Base-by-base conservation (phyloP, 1,284 basidiomycete genomes). In the Amylostereum chailletii region DNA sequence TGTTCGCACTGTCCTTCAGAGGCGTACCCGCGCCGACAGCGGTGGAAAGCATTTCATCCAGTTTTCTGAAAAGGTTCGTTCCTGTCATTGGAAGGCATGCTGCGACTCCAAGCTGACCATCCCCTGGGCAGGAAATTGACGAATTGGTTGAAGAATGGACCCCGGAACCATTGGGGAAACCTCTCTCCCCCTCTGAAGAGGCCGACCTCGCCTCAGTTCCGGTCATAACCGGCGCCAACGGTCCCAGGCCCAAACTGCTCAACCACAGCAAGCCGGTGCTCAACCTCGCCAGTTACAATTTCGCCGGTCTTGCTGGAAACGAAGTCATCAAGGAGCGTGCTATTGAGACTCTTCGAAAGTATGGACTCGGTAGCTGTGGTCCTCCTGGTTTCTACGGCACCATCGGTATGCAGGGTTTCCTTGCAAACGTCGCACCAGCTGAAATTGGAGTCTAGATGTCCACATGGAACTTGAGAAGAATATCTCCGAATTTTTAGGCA, bases 381-480 rank as follows among this genome's bases (percentile, higher is more conserved):
- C 96, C 96, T 37, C 88, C 94, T 33, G 94, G 94, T 5, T 99
- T 99, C 72, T 99, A 99, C 67, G 96, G 96, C 27, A 96, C 90
- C 6, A 79, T 97, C 52, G 92, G 90, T 93, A 53, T 44, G 77
- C 65, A n/a, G 19, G 19, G 19, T 19, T 19, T 19, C 19, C 19
- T 19, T 19, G 19, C 19, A 19, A 19, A 19, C 19, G 19, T 19
- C 19, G 19, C 19, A 19, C 19, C 19, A 1, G 19, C 19, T 19
- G 19, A 19, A 19, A 19, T 19, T 19, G 19, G 38, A 32, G 48
- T 7, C 27, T 54, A 94, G 95, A 99, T 58, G 91, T 96, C 5
- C 95, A 99, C 64, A 83, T 90, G 63, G 76, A 88, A 45, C 73
- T 97, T 53, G 96, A 99, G 69, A 76, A 80, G 43, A 84, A 94